phyloP scores from a whole-genome alignment of 2,329 filamentous ascomycete species.

The Pyrenochaeta sp. region DNA sequence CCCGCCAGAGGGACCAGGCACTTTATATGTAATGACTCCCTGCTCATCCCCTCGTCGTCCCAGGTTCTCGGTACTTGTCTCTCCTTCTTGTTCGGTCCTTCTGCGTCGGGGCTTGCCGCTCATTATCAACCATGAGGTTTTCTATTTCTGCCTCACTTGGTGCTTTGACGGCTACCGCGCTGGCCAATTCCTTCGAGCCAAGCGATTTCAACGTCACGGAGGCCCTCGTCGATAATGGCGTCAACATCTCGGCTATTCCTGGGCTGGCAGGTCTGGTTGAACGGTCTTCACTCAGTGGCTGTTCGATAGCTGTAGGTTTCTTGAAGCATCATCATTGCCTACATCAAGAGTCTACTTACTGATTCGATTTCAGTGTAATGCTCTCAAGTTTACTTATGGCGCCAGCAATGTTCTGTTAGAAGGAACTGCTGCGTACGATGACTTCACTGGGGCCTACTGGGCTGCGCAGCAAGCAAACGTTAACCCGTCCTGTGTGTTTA shows the following conservation, averaged over 20 bases:
- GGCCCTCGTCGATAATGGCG: constrained; percentile 22
- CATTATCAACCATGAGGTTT: constrained; percentile 13
- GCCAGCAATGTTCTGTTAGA: constrained; percentile 18
- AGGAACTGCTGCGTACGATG: constrained; percentile 23
- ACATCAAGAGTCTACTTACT: too few relatives aligned
- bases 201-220: constrained; percentile 26
- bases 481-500: constrained; percentile 37
- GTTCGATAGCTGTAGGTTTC: constrained; percentile 30
- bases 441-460: constrained; percentile 33
- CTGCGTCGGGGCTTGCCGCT: too few relatives aligned
- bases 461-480: constrained; percentile 32
- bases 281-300: constrained; percentile 13
- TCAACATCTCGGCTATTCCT: constrained; percentile 25
- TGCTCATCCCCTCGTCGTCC: constrained; percentile 7
- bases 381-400: constrained; percentile 20
- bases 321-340: too few relatives aligned
- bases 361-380: too few relatives aligned
- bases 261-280: constrained; percentile 15
- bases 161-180: constrained; percentile 2
- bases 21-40: constrained; percentile 6
- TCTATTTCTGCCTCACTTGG: constrained; percentile 6
- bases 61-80: constrained; percentile 6
- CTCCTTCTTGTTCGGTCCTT: not conserved
- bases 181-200: constrained; percentile 21
- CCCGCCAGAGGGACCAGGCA: not conserved